Percentiles rank a stretch among this genome's conserved stretches.
Evolutionary conservation across 306 rosid species (phyloP).

Genomic region (Cajanus cajan): DNA sequence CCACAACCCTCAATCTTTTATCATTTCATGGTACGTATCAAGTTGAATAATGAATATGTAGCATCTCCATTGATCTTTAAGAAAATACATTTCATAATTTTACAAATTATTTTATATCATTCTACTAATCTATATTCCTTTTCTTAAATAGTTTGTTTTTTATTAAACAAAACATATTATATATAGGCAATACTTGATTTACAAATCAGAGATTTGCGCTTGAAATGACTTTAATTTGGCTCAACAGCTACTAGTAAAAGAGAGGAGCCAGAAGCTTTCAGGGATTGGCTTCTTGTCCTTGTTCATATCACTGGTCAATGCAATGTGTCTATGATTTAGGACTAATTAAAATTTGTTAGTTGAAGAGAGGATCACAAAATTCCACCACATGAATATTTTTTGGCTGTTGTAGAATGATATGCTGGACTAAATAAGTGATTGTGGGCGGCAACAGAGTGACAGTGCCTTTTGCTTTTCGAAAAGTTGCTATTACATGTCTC

Average conservation of each 20-base stretch:
- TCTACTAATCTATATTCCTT: background rate
- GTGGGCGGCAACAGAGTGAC: background rate
- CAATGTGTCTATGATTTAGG: background rate
- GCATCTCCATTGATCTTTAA: background rate
- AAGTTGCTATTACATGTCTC: background rate
- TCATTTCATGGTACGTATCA: background rate
- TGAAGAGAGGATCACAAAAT: background rate
- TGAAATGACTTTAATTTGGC: background rate
- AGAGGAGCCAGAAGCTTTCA: background rate
- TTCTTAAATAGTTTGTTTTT: background rate
- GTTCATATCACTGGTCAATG: background rate
- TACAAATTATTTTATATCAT: background rate
- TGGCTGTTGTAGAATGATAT: background rate
- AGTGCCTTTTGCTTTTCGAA: background rate
- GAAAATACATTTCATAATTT: background rate
- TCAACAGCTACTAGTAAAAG: background rate
- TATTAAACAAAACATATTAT: background rate
- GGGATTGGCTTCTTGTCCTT: background rate
- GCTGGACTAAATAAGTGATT: background rate
- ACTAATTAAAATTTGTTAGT: background rate
- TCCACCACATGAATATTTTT: background rate
- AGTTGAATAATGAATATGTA: background rate
- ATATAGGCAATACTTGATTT: too few relatives aligned
- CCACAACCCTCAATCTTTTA: slow-evolving; percentile 4
- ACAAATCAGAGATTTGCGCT: background rate